Percentiles rank a stretch among this genome's conserved stretches.
Evolutionary conservation across 208 protist genomes (phyloP).

Genomic region (Leishmania amazonensis): DNA sequence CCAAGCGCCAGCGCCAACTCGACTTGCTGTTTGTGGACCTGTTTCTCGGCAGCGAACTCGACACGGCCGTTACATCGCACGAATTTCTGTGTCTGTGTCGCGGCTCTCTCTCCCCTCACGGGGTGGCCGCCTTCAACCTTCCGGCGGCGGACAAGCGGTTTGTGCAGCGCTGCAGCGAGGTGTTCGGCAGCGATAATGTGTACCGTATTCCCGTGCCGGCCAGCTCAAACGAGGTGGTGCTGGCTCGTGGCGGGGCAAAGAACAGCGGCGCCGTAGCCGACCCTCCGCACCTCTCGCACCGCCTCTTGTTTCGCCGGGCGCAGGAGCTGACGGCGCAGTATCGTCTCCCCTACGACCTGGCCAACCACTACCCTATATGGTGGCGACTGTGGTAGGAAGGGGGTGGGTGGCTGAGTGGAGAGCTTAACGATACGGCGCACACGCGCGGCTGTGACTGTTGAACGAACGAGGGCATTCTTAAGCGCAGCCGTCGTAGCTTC

Average conservation of each 20-base stretch:
- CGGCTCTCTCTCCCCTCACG: constrained; percentile 48
- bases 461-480: neutral
- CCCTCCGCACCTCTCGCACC: constrained; percentile 46
- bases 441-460: neutral
- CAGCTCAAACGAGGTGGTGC: constrained; percentile 79
- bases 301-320: constrained; percentile 62
- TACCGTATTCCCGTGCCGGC: constrained; percentile 62
- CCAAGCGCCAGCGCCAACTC: constrained; percentile 35
- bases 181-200: constrained; percentile 74
- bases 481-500: neutral
- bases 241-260: constrained; percentile 44
- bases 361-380: constrained; percentile 75
- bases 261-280: constrained; percentile 4
- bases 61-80: constrained; percentile 39
- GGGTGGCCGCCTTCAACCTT: constrained; percentile 86
- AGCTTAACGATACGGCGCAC: neutral
- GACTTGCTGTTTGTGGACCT: constrained; percentile 87
- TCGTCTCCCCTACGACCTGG: constrained; percentile 73
- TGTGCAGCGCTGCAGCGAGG: constrained; percentile 42
- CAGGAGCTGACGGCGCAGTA: constrained; percentile 55
- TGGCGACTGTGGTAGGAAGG: constrained; percentile 73
- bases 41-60: constrained; percentile 74
- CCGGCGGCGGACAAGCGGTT: constrained; percentile 54
- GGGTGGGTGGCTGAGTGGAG: neutral
- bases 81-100: constrained; percentile 65